phyloP scores from a whole-genome alignment of 139 green algal species.

The Chlamydomonas eustigma region DNA sequence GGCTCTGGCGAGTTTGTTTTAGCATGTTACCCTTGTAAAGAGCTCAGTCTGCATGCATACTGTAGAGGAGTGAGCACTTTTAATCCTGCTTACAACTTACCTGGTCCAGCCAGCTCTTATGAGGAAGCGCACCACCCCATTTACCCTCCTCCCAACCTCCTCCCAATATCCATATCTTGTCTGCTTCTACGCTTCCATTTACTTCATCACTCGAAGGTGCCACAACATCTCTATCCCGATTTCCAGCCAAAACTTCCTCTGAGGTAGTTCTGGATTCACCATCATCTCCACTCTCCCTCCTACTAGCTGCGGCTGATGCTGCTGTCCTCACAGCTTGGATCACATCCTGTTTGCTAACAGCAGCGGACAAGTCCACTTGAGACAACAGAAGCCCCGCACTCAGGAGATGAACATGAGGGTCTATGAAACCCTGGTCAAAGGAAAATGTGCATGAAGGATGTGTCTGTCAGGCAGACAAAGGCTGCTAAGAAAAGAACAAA shows the following conservation, averaged over 20 bases:
- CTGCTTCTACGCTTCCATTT: neutral
- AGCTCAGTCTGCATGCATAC: too few relatives aligned
- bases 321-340: neutral
- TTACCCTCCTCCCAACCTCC: slow-evolving; percentile 48
- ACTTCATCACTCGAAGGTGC: too few relatives aligned
- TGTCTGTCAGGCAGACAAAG: too few relatives aligned
- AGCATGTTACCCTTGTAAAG: too few relatives aligned
- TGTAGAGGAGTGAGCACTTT: too few relatives aligned
- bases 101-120: slow-evolving; percentile 21
- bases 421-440: slow-evolving; percentile 61
- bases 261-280: neutral
- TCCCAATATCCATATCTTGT: slow-evolving; percentile 51
- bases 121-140: slow-evolving; percentile 47
- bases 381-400: slow-evolving; percentile 45
- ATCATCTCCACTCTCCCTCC: neutral
- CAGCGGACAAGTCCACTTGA: slow-evolving; percentile 39
- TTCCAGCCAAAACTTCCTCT: neutral
- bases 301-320: neutral
- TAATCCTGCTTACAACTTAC: too few relatives aligned
- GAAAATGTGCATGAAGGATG: too few relatives aligned
- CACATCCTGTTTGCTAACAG: slow-evolving; percentile 22
- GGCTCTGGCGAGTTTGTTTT: too few relatives aligned
- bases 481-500: too few relatives aligned
- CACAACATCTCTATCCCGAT: neutral
- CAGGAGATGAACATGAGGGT: slow-evolving; percentile 69